A percentile compares a stretch with the other conserved stretches of the same genome.
Conservation (phyloP, 495 filamentous ascomycete genomes). For the Rhizodiscina lignyota region DNA sequence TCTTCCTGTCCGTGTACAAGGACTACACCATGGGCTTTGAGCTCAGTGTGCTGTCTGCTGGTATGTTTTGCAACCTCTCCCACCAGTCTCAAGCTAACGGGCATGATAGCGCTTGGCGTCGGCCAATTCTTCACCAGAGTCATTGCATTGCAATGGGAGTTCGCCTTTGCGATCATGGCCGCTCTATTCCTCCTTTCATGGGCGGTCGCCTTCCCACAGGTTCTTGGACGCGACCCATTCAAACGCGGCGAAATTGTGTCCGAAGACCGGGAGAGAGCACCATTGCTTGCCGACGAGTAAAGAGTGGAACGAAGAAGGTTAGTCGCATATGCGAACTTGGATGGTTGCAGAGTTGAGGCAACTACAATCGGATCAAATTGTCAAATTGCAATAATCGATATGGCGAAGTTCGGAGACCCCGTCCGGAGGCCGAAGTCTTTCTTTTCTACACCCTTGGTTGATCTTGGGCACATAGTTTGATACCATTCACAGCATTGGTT, state of each 20-base stretch:
- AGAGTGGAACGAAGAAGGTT: too few relatives aligned
- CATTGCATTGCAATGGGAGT: constrained; percentile 78
- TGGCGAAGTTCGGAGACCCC: too few relatives aligned
- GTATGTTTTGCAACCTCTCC: constrained; percentile 20
- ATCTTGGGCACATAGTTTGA: too few relatives aligned
- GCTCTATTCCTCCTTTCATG: constrained; percentile 50
- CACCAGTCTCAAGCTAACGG: too few relatives aligned
- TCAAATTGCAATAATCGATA: too few relatives aligned
- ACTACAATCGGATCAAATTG: too few relatives aligned
- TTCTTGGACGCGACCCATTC: constrained; percentile 36
- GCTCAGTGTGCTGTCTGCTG: constrained; percentile 53
- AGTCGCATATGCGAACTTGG: too few relatives aligned
- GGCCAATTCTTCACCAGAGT: constrained; percentile 53
- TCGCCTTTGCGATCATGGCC: constrained; percentile 69
- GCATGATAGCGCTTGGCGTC: constrained; percentile 62
- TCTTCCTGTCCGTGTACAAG: constrained; percentile 52
- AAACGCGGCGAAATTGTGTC: constrained; percentile 16
- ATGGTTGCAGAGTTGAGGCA: too few relatives aligned
- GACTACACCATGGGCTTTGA: constrained; percentile 75
- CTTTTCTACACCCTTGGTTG: too few relatives aligned
- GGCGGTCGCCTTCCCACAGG: constrained; percentile 44
- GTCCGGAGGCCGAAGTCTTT: too few relatives aligned
- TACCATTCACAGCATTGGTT: too few relatives aligned
- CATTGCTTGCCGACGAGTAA: too few relatives aligned
- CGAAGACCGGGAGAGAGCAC: constrained; percentile 26